Base-by-base conservation (phyloP, 2,329 filamentous ascomycete species). In the Colletotrichum cereale region DNA sequence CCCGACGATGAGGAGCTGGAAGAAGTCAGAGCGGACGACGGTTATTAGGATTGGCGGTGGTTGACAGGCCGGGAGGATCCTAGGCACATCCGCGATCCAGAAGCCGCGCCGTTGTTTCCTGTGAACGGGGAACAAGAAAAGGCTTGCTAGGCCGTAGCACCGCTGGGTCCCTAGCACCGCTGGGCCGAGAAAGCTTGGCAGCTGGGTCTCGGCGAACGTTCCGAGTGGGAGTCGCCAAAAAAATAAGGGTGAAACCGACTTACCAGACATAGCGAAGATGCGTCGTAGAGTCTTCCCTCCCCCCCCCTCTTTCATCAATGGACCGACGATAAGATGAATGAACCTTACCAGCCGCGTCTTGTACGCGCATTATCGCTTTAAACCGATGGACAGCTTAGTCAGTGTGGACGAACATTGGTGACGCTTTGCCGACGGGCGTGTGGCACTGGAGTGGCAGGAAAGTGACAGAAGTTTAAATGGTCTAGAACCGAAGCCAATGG, bases 171-270 rank as follows among this genome's bases (percentile, higher is more conserved):
- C 6, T 52, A 16, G 40, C 50, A 52, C 24, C 56, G 42, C 58
- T 63, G 65, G 58, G 42, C 58, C 53, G 42, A 60, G 42, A 63
- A 68, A 63, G 68, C 68, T 71, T 71, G 68, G 68, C 68, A 53
- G 38, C 36, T 63, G 42, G 60, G 42, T 52, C 36, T 60, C 65
- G 68, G 68, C 68, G 52, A 38, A 52, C 52, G 58, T 71, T 68
- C 68, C 68, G 65, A 68, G 53, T 55, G 58, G 58, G 58, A 60
- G 44, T 60, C 18, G 53, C 7, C 60, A 4, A 38, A 44, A 68
- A 24, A 63, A 47, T n/a, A 67, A 58, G 12, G 12, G 29, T 71
- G 68, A 67, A 71, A 67, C 67, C 12, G 34, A n/a, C 44, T 62
- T 47, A 21, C 53, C 18, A 56, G 53, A 14, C 34, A 66, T 38